These are phyloP conservation scores for Leersia perrieri DNA, from an alignment of 176 grass and related monocot species.

Conservation along the genomic window DNA sequence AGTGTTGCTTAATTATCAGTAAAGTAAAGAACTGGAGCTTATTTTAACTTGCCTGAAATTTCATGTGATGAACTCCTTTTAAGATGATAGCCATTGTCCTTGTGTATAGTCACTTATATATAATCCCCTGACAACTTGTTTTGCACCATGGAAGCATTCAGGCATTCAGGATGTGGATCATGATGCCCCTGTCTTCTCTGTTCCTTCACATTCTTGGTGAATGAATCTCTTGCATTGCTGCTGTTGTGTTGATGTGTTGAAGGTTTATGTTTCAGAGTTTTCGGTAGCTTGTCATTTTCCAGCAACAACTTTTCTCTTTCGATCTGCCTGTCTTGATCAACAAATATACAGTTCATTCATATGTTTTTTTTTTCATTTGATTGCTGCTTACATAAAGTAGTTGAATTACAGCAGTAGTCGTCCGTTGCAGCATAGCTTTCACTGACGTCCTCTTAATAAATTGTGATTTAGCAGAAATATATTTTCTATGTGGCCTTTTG, in stretches of 20 bases:
- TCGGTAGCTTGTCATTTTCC: not conserved
- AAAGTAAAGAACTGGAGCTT: not conserved
- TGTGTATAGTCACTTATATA: not conserved
- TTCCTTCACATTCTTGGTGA: not conserved
- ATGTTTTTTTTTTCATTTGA: not conserved
- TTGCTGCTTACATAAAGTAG: not conserved
- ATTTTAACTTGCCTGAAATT: slow-evolving; percentile 2
- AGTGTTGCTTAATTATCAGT: slow-evolving; percentile 1
- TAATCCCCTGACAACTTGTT: not conserved
- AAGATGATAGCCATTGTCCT: not conserved
- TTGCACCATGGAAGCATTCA: not conserved
- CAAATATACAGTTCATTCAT: not conserved
- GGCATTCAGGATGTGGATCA: not conserved
- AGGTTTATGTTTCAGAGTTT: not conserved
- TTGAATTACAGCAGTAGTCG: not conserved
- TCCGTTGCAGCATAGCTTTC: slow-evolving; percentile 1
- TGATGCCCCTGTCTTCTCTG: not conserved
- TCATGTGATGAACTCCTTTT: slow-evolving; percentile 18
- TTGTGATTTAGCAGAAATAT: not conserved
- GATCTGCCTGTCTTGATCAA: not conserved
- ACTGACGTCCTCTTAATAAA: not conserved
- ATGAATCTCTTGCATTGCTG: not conserved
- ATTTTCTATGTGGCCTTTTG: not conserved
- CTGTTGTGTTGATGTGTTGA: not conserved
- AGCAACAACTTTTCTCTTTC: not conserved